Percentiles rank a stretch among this genome's conserved stretches.
Conservation (phyloP, 139 green algal genomes). For the Picochlorum sp. region DNA sequence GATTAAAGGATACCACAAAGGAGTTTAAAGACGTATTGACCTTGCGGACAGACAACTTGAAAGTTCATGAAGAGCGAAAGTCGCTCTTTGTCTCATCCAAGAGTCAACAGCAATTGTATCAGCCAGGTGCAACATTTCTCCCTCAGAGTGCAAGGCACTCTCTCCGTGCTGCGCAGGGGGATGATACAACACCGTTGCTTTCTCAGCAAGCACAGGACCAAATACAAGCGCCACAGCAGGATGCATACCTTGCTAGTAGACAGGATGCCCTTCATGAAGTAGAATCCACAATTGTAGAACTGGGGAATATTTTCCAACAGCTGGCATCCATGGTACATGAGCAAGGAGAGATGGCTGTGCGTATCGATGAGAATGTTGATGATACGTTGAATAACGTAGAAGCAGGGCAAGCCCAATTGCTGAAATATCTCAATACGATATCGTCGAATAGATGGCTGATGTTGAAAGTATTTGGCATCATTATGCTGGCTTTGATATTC, state of each 20-base stretch:
- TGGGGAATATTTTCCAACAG: constrained; percentile 97
- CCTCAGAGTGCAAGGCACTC: constrained; percentile 16
- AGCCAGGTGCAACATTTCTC: constrained; percentile 18
- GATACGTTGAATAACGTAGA: constrained; percentile 94
- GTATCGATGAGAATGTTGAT: constrained; percentile 97
- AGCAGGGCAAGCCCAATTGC: constrained; percentile 81
- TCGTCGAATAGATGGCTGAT: constrained; percentile 85
- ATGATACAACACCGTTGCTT: constrained; percentile 14
- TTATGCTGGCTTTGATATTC: constrained; percentile 69
- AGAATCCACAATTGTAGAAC: constrained; percentile 92
- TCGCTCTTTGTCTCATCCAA: constrained; percentile 67
- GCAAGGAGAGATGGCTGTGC: constrained; percentile 86
- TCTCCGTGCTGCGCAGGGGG: constrained; percentile 6
- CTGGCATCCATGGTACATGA: constrained; percentile 84
- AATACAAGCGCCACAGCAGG: constrained; percentile 39
- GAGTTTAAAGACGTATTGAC: constrained; percentile 94
- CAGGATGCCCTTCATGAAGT: constrained; percentile 87
- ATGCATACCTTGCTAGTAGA: constrained; percentile 48
- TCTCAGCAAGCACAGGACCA: constrained; percentile 35
- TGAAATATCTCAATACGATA: constrained; percentile 94
- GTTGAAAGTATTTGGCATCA: constrained; percentile 72
- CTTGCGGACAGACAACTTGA: constrained; percentile 79
- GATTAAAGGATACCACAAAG: constrained; percentile 78
- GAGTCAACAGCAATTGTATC: constrained; percentile 18
- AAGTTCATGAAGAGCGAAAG: constrained; percentile 66